These are phyloP conservation scores for Prillingera fragicola DNA, from an alignment of 1,284 basidiomycete species.

Conservation along the genomic window DNA sequence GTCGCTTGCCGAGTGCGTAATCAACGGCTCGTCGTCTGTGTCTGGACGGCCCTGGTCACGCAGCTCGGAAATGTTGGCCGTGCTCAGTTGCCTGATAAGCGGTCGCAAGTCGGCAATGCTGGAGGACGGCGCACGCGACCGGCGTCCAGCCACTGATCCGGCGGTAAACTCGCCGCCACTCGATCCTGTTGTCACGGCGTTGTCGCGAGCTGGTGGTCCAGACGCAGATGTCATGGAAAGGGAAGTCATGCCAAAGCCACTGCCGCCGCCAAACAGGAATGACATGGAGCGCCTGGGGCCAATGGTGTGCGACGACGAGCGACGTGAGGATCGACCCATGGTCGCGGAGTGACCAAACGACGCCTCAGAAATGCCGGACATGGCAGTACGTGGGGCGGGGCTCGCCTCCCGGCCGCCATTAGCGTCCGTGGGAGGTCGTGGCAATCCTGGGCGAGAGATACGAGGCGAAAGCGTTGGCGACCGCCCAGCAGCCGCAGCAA, in stretches of 20 bases:
- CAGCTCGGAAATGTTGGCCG: conserved; percentile 21
- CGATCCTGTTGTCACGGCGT: conserved; percentile 1
- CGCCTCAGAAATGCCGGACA: conserved; percentile 29
- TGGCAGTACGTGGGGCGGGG: too few relatives aligned
- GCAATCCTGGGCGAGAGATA: neutral
- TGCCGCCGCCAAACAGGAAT: conserved; percentile 40
- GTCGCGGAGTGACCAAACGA: conserved; percentile 22
- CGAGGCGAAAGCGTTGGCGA: neutral
- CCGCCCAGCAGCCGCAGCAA: neutral
- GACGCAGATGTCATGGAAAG: conserved; percentile 14
- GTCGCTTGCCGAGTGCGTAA: conserved; percentile 26
- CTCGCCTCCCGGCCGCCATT: neutral
- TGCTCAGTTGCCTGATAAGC: conserved; percentile 26
- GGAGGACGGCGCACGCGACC: conserved; percentile 14
- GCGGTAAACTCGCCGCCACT: conserved; percentile 5
- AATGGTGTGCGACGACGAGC: conserved; percentile 17
- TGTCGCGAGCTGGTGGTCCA: neutral
- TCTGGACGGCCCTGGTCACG: conserved; percentile 3
- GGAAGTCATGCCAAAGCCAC: conserved; percentile 37
- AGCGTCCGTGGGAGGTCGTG: neutral
- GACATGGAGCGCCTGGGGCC: conserved; percentile 26
- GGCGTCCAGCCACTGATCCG: conserved; percentile 10
- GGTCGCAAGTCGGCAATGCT: conserved; percentile 16
- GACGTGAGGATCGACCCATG: conserved; percentile 7
- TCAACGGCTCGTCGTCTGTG: conserved; percentile 23